Conservation (phyloP, 129 eudicot genomes). For the Saussurea involucrata region DNA sequence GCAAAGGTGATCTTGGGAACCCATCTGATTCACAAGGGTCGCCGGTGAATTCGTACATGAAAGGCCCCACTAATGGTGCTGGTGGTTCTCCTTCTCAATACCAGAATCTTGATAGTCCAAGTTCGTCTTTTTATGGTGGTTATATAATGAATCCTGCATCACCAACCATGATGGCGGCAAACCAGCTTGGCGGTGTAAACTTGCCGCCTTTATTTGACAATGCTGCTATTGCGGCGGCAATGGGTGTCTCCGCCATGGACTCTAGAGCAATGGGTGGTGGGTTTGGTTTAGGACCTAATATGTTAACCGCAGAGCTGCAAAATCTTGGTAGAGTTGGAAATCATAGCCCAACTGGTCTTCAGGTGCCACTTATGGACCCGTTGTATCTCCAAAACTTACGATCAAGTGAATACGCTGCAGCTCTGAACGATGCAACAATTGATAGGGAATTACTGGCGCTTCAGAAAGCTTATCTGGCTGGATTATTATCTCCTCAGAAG, state of each 20-base stretch:
- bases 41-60: constrained; percentile 38
- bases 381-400: constrained; percentile 64
- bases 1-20: constrained; percentile 29
- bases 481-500: constrained; percentile 65
- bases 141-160: constrained; percentile 50
- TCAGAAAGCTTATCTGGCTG: constrained; percentile 79
- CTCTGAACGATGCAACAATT: constrained; percentile 56
- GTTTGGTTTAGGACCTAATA: constrained; percentile 42
- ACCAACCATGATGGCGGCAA: constrained; percentile 53
- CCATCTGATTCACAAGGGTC: constrained; percentile 28
- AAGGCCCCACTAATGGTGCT: constrained; percentile 41
- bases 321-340: constrained; percentile 52
- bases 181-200: constrained; percentile 44
- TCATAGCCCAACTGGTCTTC: constrained; percentile 45
- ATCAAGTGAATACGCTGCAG: constrained; percentile 69
- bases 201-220: constrained; percentile 55
- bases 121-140: constrained; percentile 59
- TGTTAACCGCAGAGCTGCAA: constrained; percentile 45
- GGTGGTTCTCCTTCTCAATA: constrained; percentile 54
- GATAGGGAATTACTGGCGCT: constrained; percentile 59
- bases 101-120: constrained; percentile 53
- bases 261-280: constrained; percentile 56
- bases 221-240: constrained; percentile 45
- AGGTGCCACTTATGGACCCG: constrained; percentile 54
- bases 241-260: constrained; percentile 54